Conservation (phyloP, 2,329 filamentous ascomycete species). For the Colletotrichum zoysiae region DNA sequence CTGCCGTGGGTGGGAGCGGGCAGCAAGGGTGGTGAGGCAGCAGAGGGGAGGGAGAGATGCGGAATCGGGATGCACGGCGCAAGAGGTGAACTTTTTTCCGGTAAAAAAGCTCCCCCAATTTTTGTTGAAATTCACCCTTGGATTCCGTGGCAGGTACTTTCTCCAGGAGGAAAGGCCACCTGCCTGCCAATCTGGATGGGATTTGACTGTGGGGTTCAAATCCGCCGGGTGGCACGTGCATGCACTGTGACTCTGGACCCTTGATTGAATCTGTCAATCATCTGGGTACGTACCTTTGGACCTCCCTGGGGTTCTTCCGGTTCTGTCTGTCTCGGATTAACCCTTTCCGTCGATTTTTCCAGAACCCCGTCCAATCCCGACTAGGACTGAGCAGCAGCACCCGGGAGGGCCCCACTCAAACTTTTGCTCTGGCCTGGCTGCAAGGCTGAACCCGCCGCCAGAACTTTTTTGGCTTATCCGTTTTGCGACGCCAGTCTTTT, state of each 20-base stretch:
- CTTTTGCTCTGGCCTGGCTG: slow-evolving; percentile 32
- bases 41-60: slow-evolving; percentile 39
- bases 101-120: slow-evolving; percentile 34
- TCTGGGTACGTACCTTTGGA: background rate
- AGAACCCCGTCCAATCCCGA: slow-evolving; percentile 18
- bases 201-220: slow-evolving; percentile 36
- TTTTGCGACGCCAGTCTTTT: slow-evolving; percentile 39
- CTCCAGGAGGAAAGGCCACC: slow-evolving; percentile 34
- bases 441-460: slow-evolving; percentile 38
- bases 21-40: slow-evolving; percentile 20
- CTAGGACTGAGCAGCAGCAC: slow-evolving; percentile 17
- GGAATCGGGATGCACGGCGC: slow-evolving; percentile 35
- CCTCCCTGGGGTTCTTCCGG: background rate
- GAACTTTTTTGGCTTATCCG: slow-evolving; percentile 36
- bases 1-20: slow-evolving; percentile 16
- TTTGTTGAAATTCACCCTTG: slow-evolving; percentile 44
- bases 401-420: slow-evolving; percentile 25
- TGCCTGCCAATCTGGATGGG: slow-evolving; percentile 30
- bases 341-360: slow-evolving; percentile 19
- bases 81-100: slow-evolving; percentile 39
- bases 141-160: slow-evolving; percentile 39
- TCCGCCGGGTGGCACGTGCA: slow-evolving; percentile 32
- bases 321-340: slow-evolving; percentile 15
- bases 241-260: slow-evolving; percentile 30
- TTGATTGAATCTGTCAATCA: slow-evolving; percentile 14